Conservation (phyloP, 345 rosid genomes). For the Reutealis trisperma region DNA sequence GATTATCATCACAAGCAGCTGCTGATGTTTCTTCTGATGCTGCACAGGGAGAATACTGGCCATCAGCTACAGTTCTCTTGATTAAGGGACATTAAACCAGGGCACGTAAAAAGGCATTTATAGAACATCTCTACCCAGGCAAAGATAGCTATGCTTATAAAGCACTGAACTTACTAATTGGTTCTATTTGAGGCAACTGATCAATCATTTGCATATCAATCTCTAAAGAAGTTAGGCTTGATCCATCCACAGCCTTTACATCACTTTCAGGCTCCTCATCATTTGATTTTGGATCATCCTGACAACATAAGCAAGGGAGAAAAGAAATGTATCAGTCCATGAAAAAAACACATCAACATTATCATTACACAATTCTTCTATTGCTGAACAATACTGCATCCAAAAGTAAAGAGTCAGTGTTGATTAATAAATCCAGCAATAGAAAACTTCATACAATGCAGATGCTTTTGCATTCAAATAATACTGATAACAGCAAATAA, state of each 20-base stretch:
- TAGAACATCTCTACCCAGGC: not conserved
- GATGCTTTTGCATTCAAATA: too few species aligned
- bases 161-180: conserved; percentile 52
- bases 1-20: conserved; percentile 57
- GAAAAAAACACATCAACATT: not conserved
- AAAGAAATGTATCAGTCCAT: conserved; percentile 4
- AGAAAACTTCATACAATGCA: too few species aligned
- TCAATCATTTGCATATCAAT: conserved; percentile 41
- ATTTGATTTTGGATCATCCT: conserved; percentile 41
- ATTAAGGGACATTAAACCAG: not conserved
- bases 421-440: too few species aligned
- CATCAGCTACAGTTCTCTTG: conserved; percentile 3
- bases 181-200: conserved; percentile 52
- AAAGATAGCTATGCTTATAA: too few species aligned
- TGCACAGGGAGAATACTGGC: conserved; percentile 30
- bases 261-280: conserved; percentile 62
- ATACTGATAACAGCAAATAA: too few species aligned
- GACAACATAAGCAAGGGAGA: conserved; percentile 25
- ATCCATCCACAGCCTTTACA: conserved; percentile 32
- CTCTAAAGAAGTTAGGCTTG: conserved; percentile 37
- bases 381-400: too few species aligned
- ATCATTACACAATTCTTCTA: not conserved
- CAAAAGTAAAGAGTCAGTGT: too few species aligned
- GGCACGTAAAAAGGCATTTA: not conserved
- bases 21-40: conserved; percentile 60